A percentile compares a stretch with the other conserved stretches of the same genome.
phyloP scores from a whole-genome alignment of 116 monocot genomes.

The Cymodocea nodosa region DNA sequence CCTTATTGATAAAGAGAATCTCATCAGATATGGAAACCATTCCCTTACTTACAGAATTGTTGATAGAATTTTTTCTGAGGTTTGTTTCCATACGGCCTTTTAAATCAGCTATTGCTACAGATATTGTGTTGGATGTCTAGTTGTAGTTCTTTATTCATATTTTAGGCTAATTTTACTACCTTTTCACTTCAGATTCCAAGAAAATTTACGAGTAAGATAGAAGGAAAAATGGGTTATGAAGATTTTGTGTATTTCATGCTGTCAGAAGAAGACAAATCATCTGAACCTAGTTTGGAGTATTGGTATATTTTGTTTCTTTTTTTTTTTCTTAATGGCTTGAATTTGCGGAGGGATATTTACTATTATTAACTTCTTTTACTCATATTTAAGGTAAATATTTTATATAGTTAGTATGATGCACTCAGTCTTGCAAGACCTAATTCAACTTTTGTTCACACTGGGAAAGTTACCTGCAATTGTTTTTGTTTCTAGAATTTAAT shows the following conservation, averaged over 20 bases:
- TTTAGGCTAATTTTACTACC: background rate
- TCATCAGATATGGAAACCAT: conserved; percentile 80
- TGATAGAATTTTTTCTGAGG: conserved; percentile 74
- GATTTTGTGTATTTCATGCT: conserved; percentile 87
- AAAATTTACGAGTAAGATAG: conserved; percentile 28
- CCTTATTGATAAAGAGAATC: conserved; percentile 68
- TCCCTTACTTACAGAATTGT: conserved; percentile 80
- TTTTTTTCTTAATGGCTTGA: background rate
- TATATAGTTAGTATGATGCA: too few relatives aligned
- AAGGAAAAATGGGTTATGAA: conserved; percentile 84
- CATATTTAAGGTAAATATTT: too few relatives aligned
- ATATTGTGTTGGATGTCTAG: background rate
- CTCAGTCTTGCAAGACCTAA: too few relatives aligned
- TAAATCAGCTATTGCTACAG: background rate
- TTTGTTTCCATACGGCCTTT: conserved; percentile 6
- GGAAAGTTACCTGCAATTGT: too few relatives aligned
- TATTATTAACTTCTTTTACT: too few relatives aligned
- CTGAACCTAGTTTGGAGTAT: conserved; percentile 71
- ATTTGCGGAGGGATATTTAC: too few relatives aligned
- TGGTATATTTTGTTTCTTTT: conserved; percentile 26
- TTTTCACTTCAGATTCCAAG: conserved; percentile 38
- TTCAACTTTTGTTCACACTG: too few relatives aligned
- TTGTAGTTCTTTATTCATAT: background rate
- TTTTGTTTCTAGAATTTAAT: too few relatives aligned
- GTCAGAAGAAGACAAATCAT: conserved; percentile 76